Evolutionary conservation across 805 yeast species (phyloP), one percentile per base, ranked within the genome.

Genomic region (Saccharomyces eubayanus): DNA sequence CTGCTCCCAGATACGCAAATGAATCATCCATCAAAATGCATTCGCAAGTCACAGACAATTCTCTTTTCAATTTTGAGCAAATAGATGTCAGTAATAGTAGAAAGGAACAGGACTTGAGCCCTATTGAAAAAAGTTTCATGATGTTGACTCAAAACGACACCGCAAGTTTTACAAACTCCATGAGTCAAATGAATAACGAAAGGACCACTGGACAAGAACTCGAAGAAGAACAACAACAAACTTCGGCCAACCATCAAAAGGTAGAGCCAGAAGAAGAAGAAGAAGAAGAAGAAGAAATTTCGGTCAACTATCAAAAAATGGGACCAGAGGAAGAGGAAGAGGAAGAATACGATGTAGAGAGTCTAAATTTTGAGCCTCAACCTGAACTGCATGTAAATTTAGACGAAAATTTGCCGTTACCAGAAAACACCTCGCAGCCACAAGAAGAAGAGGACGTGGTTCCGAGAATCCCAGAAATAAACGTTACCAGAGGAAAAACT

Each of bases 41-140:
- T 16, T 45, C 27, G 16, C 27, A n/a, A 11, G 29, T 12, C n/a
- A 16, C 31, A 46, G 30, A 21, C 10, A n/a, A 46, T 16, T 46
- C 31, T 5, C 48, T 11, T 21, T 46, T 46, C 31, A 28, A 14
- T 9, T 46, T 46, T 21, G 48, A 46, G 21, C 21, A 36, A 36
- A 21, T 9, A 6, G 11, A 16, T 16, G 12, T 21, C 20, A 11
- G 11, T 36, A 36, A 16, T 36, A 8, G 12, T 36, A 16, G 20
- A 9, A 16, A 21, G 11, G 43, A 36, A 16, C 43, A 53, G 6
- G 59, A 55, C 9, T 24, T 62, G 54, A 61, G 64, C 45, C 71
- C 71, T 10, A 63, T 67, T 8, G 71, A 66, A 53, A 62, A 55
- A 52, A 64, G 69, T 45, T 67, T 66, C 48, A 60, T 62, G 66